Base-by-base conservation (phyloP, 306 rosid species). In the Prosopis cineraria region DNA sequence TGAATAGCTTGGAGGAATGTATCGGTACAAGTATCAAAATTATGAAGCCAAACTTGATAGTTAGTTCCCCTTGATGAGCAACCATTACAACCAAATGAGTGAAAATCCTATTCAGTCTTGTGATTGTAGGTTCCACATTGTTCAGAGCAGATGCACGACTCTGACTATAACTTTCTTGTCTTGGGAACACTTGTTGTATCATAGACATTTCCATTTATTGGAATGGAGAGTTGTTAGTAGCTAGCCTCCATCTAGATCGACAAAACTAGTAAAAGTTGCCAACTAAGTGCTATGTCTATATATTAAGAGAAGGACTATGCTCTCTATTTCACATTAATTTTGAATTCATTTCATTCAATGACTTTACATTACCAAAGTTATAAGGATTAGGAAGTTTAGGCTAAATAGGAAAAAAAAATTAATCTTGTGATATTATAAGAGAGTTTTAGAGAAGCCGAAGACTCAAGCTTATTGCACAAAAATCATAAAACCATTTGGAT, bases 191-290 rank as follows among this genome's bases (percentile, higher is more conserved):
- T 89, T 90, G 98, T 79, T 94, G 98, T 72, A 94, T 81, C 97
- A 90, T 88, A 64, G 97, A 89, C 97, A 94, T 87, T 83, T 94
- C 97, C 97, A 92, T 92, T 70, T 92, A 97, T 86, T 89, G 98
- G 27, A 97, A 84, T 70, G 97, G 94, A 75, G 85, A 81, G 84
- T 80, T 92, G 52, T 94, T 97, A 31, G 72, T 90, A 65, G 94
- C 98, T 86, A 89, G 84, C 86, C 98, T 87, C 68, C 98, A 96
- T 70, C 98, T 94, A 88, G 24, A 71, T 72, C 87, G 75, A 81
- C 48, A 10, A 66, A 44, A 44, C 22, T 39, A 6, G 50, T 10
- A 20, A 39, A 40, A 22, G 52, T 67, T 40, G 20, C n/a, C 14
- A 4, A 65, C 31, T 19, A n/a, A n/a, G n/a, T n/a, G 20, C 40